Evolutionary conservation across 768 basidiomycete species (phyloP).

Genomic region (Crucibulum laeve): DNA sequence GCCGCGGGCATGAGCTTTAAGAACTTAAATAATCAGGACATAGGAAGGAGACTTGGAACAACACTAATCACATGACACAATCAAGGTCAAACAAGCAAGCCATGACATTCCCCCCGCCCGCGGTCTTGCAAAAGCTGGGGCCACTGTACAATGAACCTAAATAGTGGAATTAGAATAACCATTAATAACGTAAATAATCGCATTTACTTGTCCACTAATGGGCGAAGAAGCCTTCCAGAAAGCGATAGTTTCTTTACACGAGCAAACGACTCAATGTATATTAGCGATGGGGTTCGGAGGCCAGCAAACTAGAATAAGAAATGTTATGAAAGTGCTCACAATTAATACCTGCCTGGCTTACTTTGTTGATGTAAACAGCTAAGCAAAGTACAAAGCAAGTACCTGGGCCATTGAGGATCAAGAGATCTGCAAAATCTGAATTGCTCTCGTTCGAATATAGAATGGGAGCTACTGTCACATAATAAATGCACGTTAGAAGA

Average conservation of each 20-base stretch:
- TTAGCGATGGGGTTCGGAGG: conserved; percentile 60
- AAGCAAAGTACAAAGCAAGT: conserved; percentile 81
- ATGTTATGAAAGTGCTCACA: conserved; percentile 5
- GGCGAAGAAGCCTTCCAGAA: conserved; percentile 76
- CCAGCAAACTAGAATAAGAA: conserved; percentile 60
- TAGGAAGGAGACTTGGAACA: no score
- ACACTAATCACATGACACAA: no score
- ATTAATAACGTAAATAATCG: not conserved
- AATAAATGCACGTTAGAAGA: conserved; percentile 55
- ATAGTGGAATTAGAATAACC: not conserved
- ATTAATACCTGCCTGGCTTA: conserved; percentile 27
- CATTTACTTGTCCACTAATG: conserved; percentile 73
- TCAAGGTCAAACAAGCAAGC: conserved; percentile 66
- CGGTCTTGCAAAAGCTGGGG: conserved; percentile 44
- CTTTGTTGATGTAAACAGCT: conserved; percentile 69
- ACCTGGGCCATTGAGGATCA: conserved; percentile 93
- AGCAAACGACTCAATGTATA: conserved; percentile 95
- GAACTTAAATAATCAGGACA: no score
- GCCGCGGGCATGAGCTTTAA: no score
- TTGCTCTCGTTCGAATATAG: conserved; percentile 14
- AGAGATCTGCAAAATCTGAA: conserved; percentile 57
- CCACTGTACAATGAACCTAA: conserved; percentile 92
- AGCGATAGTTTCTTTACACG: conserved; percentile 78
- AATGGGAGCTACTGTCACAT: conserved; percentile 53
- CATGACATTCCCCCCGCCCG: conserved; percentile 46